These are phyloP conservation scores for Penicillium arizonense DNA, from an alignment of 495 filamentous ascomycete species.

Conservation along the genomic window DNA sequence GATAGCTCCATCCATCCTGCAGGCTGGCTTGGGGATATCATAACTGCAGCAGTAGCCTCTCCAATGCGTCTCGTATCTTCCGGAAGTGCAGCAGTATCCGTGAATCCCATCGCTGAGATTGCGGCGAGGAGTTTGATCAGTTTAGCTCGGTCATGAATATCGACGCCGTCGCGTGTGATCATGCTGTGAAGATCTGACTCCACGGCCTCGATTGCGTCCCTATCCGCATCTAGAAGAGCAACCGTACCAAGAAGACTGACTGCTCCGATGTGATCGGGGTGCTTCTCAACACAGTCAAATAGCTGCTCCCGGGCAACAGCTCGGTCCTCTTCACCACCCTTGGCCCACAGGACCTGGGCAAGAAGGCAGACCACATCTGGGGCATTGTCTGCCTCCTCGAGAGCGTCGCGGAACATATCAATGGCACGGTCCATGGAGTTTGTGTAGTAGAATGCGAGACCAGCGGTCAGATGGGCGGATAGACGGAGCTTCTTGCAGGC, in stretches of 20 bases:
- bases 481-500: conserved; percentile 65
- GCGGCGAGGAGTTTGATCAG: conserved; percentile 57
- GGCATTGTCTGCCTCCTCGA: conserved; percentile 72
- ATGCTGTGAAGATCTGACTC: conserved; percentile 71
- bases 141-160: conserved; percentile 44
- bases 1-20: conserved; percentile 76
- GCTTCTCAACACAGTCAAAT: conserved; percentile 69
- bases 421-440: conserved; percentile 64
- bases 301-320: conserved; percentile 75
- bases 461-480: conserved; percentile 83
- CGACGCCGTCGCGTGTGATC: conserved; percentile 58
- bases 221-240: conserved; percentile 74
- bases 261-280: conserved; percentile 72
- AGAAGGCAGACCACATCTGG: conserved; percentile 87
- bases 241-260: conserved; percentile 79
- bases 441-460: conserved; percentile 73
- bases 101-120: conserved; percentile 48
- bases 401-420: conserved; percentile 74
- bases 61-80: conserved; percentile 40
- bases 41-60: conserved; percentile 67
- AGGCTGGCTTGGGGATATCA: conserved; percentile 72
- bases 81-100: conserved; percentile 28
- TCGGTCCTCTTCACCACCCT: conserved; percentile 71
- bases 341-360: conserved; percentile 89
- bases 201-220: conserved; percentile 77